phyloP scores from a whole-genome alignment of 345 rosid species.

The Xanthoceras sorbifolium region DNA sequence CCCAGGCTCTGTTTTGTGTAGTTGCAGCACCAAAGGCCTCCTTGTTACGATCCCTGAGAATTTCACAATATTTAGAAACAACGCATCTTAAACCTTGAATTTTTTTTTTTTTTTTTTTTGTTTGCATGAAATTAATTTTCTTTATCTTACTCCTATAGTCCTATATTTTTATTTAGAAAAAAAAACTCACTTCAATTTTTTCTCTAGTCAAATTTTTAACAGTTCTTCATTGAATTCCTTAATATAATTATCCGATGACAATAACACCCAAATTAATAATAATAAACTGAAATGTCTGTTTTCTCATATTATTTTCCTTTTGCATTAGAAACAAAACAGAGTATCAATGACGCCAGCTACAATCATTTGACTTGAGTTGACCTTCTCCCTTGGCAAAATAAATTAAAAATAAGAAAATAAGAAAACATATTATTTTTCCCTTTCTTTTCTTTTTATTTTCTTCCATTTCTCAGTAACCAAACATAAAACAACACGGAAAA shows the following conservation, averaged over 20 bases:
- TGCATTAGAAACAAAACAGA: background rate
- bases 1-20: slow-evolving; percentile 55
- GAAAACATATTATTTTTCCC: background rate
- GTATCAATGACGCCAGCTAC: background rate
- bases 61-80: slow-evolving; percentile 8
- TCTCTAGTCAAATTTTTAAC: background rate
- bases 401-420: background rate
- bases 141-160: background rate
- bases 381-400: background rate
- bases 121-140: background rate
- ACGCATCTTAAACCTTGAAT: background rate
- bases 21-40: slow-evolving; percentile 70
- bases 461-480: background rate
- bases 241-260: background rate
- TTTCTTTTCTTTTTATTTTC: background rate
- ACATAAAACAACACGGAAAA: too few species aligned
- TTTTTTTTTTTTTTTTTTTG: too few species aligned
- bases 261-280: background rate
- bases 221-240: background rate
- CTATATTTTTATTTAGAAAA: too few species aligned
- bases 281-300: background rate
- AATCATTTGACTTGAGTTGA: slow-evolving; percentile 3
- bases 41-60: slow-evolving; percentile 65
- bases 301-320: background rate
- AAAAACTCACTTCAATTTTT: background rate